These are phyloP conservation scores for Conticribra weissflogii DNA, from an alignment of 108 stramenopile genomes.

Conservation along the genomic window DNA sequence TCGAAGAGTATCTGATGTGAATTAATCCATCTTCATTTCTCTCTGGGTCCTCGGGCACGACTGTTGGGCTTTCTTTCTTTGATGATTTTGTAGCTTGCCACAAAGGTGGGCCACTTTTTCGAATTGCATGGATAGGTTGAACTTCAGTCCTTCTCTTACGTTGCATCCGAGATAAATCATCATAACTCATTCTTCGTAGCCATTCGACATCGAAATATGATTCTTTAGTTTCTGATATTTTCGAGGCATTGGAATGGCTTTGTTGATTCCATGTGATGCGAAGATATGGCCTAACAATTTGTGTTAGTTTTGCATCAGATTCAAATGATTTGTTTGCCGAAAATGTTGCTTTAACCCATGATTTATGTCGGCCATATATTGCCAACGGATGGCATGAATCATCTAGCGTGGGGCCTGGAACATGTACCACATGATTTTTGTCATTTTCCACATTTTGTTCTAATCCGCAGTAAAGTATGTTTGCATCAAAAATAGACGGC, in stretches of 20 bases:
- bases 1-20: constrained; percentile 50
- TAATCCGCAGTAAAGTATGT: constrained; percentile 32
- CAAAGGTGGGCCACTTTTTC: constrained; percentile 15
- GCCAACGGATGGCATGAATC: constrained; percentile 47
- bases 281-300: constrained; percentile 26
- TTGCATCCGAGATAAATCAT: constrained; percentile 23
- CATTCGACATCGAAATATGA: constrained; percentile 65
- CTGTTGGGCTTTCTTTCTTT: constrained; percentile 26
- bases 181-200: constrained; percentile 50
- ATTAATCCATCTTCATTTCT: constrained; percentile 26
- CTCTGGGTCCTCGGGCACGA: constrained; percentile 8
- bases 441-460: no score
- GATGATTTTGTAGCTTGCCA: constrained; percentile 6
- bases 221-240: no score
- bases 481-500: constrained; percentile 22
- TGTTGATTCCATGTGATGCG: constrained; percentile 36
- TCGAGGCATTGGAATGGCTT: constrained; percentile 2
- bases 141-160: constrained; percentile 33
- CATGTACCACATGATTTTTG: no score
- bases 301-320: constrained; percentile 1
- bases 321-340: neutral
- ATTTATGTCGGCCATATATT: constrained; percentile 29
- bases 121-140: constrained; percentile 28
- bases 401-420: constrained; percentile 31
- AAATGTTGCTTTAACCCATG: constrained; percentile 19